Evolutionary conservation across 768 basidiomycete species (phyloP).

Genomic region (Tricholoma matsutake): DNA sequence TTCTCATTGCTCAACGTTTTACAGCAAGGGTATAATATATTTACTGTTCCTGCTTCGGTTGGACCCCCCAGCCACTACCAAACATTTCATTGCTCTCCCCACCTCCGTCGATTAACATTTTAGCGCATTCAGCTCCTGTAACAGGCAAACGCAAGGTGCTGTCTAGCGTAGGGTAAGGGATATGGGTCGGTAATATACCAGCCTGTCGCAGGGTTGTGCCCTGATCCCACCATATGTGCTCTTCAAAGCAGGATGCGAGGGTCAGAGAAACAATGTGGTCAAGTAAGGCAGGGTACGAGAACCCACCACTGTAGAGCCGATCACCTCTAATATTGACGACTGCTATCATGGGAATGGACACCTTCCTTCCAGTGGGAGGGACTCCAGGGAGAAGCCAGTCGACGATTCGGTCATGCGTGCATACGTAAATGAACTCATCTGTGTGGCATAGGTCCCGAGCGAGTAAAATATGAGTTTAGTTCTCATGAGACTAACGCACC

Average conservation of each 20-base stretch:
- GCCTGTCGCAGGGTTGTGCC: conserved; percentile 36
- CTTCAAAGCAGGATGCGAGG: conserved; percentile 14
- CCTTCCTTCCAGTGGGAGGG: conserved; percentile 46
- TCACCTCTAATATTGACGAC: conserved; percentile 51
- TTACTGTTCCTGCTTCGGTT: background rate
- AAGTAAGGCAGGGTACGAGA: background rate
- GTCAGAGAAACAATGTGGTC: background rate
- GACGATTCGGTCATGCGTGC: conserved; percentile 42
- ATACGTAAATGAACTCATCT: conserved; percentile 51
- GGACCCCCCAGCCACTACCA: conserved; percentile 30
- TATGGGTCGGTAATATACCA: conserved; percentile 32
- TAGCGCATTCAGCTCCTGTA: conserved; percentile 33
- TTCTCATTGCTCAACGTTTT: background rate
- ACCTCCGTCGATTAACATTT: conserved; percentile 35
- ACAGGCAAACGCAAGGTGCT: conserved; percentile 34
- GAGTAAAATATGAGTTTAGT: background rate
- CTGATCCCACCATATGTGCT: conserved; percentile 48
- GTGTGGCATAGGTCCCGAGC: background rate
- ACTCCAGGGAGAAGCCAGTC: conserved; percentile 54
- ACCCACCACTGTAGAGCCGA: conserved; percentile 33
- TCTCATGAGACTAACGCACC: conserved; percentile 26
- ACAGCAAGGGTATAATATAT: background rate
- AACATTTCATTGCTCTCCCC: conserved; percentile 39
- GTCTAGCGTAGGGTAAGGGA: conserved; percentile 24
- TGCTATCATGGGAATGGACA: conserved; percentile 50